These are phyloP conservation scores for Botrytis pseudocinerea DNA, from an alignment of 2,329 filamentous ascomycete genomes.

Conservation along the genomic window DNA sequence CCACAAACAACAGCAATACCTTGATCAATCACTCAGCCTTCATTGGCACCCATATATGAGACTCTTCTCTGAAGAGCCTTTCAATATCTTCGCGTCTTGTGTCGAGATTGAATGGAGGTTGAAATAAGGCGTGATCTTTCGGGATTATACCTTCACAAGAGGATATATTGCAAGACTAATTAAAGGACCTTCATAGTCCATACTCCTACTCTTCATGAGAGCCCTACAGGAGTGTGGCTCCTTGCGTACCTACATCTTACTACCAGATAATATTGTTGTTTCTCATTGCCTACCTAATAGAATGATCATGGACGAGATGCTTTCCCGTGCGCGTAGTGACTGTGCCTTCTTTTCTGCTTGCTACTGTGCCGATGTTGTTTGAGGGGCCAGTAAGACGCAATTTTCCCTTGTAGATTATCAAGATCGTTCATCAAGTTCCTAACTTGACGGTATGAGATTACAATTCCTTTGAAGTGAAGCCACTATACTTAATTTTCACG, in stretches of 20 bases:
- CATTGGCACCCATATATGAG: conserved; percentile 44
- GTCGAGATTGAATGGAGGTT: conserved; percentile 44
- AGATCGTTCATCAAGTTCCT: not conserved
- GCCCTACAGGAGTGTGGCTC: conserved; percentile 52
- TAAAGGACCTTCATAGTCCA: conserved; percentile 56
- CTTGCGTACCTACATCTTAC: conserved; percentile 51
- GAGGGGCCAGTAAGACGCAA: not conserved
- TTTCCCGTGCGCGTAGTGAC: not conserved
- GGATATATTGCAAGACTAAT: conserved; percentile 50
- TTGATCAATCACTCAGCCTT: conserved; percentile 49
- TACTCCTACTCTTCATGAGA: conserved; percentile 49
- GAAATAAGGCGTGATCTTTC: conserved; percentile 41
- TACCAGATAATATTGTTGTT: not conserved
- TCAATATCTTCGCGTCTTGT: conserved; percentile 50
- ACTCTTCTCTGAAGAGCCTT: conserved; percentile 47
- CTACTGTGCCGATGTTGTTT: not conserved
- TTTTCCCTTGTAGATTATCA: not conserved
- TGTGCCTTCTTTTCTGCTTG: not conserved
- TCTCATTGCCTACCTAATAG: not conserved
- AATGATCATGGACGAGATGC: not conserved
- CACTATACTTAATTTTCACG: not conserved
- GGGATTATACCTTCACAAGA: conserved; percentile 42
- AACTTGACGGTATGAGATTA: not conserved
- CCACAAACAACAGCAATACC: conserved; percentile 32
- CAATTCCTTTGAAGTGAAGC: not conserved